Conservation (phyloP, 768 basidiomycete genomes). For the Solioccasus polychromus region DNA sequence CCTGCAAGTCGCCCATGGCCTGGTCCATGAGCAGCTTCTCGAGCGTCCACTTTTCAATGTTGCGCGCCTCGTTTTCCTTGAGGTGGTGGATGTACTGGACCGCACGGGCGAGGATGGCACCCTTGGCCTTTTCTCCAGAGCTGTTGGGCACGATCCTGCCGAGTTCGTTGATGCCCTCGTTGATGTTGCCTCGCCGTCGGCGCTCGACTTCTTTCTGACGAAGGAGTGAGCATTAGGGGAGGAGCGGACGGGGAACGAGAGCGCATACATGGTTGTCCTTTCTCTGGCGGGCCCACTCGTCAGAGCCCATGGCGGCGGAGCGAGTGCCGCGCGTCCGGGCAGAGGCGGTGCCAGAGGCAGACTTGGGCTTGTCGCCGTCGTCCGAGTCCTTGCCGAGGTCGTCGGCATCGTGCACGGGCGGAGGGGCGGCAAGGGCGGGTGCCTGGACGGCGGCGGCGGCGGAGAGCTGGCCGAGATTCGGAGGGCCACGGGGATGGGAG, state of each 20-base stretch:
- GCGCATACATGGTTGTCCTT: slow-evolving; percentile 77
- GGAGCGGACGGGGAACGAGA: background rate
- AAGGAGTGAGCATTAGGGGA: background rate
- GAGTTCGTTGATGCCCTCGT: slow-evolving; percentile 92
- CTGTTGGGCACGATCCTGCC: slow-evolving; percentile 86
- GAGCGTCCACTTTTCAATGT: slow-evolving; percentile 91
- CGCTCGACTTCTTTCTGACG: slow-evolving; percentile 96
- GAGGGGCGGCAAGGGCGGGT: slow-evolving; percentile 15
- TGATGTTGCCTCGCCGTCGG: slow-evolving; percentile 91
- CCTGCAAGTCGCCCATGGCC: slow-evolving; percentile 83
- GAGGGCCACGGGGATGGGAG: slow-evolving; percentile 67
- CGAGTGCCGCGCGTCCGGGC: slow-evolving; percentile 51
- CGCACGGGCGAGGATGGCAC: slow-evolving; percentile 82
- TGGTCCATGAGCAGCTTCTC: slow-evolving; percentile 92
- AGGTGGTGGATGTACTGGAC: slow-evolving; percentile 91
- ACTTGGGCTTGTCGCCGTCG: slow-evolving; percentile 23
- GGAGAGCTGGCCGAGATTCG: slow-evolving; percentile 58
- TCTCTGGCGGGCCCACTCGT: slow-evolving; percentile 76
- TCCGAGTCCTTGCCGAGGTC: slow-evolving; percentile 28
- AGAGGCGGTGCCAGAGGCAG: slow-evolving; percentile 26
- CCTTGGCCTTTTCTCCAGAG: slow-evolving; percentile 86
- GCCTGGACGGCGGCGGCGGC: slow-evolving; percentile 49
- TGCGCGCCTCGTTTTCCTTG: slow-evolving; percentile 86
- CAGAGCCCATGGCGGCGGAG: slow-evolving; percentile 62
- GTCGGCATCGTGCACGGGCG: slow-evolving; percentile 17